These are phyloP conservation scores for Castanospermum australe DNA, from an alignment of 306 rosid species.

Conservation along the genomic window DNA sequence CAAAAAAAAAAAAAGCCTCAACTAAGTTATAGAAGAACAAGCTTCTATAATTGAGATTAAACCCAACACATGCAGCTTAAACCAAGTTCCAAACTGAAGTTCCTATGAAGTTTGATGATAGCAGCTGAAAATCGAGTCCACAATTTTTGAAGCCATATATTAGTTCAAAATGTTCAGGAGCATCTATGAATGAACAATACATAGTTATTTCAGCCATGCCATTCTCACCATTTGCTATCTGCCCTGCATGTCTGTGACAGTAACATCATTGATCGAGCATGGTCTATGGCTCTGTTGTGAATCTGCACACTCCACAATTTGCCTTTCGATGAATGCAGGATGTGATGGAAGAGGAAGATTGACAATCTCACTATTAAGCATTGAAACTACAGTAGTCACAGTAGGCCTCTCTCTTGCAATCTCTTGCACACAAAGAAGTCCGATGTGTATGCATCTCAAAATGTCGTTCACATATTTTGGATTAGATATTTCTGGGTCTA, in stretches of 20 bases:
- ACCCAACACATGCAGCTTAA: not conserved
- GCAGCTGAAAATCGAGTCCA: too few species aligned
- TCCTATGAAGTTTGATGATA: too few species aligned
- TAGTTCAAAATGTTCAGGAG: too few species aligned
- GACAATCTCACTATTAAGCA: constrained; percentile 14
- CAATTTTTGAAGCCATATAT: too few species aligned
- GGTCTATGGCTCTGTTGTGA: not conserved
- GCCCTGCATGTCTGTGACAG: not conserved
- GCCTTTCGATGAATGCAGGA: not conserved
- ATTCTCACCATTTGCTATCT: not conserved
- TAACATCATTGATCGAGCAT: not conserved
- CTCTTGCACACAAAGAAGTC: constrained; percentile 24
- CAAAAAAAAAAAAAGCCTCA: too few species aligned
- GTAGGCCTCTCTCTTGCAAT: constrained; percentile 10
- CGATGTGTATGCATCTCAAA: constrained; percentile 4
- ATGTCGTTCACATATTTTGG: not conserved
- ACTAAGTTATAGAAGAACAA: not conserved
- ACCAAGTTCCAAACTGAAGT: too few species aligned
- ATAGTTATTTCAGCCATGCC: too few species aligned
- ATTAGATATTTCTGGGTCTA: constrained; percentile 15
- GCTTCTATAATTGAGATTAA: not conserved
- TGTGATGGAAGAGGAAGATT: not conserved
- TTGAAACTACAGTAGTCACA: constrained; percentile 10
- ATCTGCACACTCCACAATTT: not conserved
- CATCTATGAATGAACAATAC: too few species aligned